Evolutionary conservation across 805 yeast species (phyloP).

Genomic region (Starmerella potacharoeniae): DNA sequence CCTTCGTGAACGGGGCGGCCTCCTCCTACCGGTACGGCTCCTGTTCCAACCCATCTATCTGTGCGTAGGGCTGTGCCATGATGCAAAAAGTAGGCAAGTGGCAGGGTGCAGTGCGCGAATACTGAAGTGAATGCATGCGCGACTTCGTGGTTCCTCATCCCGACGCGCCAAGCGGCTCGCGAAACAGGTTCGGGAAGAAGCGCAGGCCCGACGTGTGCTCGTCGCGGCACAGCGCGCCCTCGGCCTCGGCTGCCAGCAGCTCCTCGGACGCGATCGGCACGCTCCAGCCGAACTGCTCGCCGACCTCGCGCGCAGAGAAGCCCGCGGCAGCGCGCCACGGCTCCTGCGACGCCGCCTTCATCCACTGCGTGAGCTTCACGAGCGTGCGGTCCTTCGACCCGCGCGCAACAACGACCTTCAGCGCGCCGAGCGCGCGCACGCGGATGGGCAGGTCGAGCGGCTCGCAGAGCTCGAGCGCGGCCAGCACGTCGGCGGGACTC

Average conservation of each 20-base stretch:
- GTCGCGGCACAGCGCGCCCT: slow-evolving; percentile 53
- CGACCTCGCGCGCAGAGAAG: slow-evolving; percentile 33
- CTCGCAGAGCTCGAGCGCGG: slow-evolving; percentile 49
- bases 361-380: slow-evolving; percentile 18
- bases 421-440: slow-evolving; percentile 32
- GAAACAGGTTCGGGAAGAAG: slow-evolving; percentile 41
- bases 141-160: too few species aligned
- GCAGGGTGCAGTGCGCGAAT: too few species aligned
- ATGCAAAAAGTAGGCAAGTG: too few species aligned
- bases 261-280: slow-evolving; percentile 55
- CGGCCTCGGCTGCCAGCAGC: slow-evolving; percentile 44
- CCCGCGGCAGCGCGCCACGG: slow-evolving; percentile 26
- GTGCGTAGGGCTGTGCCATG: too few species aligned
- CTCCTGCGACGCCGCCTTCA: slow-evolving; percentile 10
- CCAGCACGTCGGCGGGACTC: slow-evolving; percentile 54
- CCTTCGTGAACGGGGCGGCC: too few species aligned
- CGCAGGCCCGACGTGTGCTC: slow-evolving; percentile 55
- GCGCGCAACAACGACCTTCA: slow-evolving; percentile 29
- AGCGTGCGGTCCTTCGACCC: slow-evolving; percentile 14
- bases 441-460: slow-evolving; percentile 46
- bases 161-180: too few species aligned
- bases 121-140: too few species aligned
- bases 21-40: too few species aligned
- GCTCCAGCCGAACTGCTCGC: slow-evolving; percentile 50
- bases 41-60: too few species aligned